Evolutionary conservation across 2,329 filamentous ascomycete genomes (phyloP).

Genomic region (Colletotrichum sp.): DNA sequence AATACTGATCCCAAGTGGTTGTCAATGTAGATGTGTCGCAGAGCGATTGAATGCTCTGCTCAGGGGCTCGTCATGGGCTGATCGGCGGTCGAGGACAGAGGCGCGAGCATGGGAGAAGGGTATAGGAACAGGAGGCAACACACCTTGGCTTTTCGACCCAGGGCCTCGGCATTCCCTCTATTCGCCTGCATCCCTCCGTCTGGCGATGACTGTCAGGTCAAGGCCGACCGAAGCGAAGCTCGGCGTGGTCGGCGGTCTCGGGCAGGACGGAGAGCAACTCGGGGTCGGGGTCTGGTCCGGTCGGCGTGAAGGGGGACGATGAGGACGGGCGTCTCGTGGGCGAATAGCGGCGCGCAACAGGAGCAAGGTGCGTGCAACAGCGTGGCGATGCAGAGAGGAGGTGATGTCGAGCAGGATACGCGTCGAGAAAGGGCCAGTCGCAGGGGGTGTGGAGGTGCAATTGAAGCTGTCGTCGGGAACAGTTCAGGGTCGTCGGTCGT

Average conservation of each 20-base stretch:
- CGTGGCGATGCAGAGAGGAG: not conserved
- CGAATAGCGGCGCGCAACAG: not conserved
- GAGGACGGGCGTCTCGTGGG: not conserved
- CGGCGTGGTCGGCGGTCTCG: not conserved
- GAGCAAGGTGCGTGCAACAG: slow-evolving; percentile 2
- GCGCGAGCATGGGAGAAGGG: not conserved
- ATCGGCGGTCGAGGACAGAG: not conserved
- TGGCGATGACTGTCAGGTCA: slow-evolving; percentile 15
- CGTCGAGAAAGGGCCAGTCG: not conserved
- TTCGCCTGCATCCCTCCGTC: slow-evolving; percentile 54
- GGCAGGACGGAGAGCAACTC: not conserved
- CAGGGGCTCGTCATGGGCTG: not conserved
- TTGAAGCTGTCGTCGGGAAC: not conserved
- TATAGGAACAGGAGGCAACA: slow-evolving; percentile 16
- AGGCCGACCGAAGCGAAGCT: slow-evolving; percentile 16
- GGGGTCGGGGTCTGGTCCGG: not conserved
- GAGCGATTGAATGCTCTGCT: not conserved
- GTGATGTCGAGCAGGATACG: not conserved
- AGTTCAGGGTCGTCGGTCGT: not conserved
- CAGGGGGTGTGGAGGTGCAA: not conserved
- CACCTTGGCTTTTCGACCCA: slow-evolving; percentile 68
- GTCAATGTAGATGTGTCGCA: not conserved
- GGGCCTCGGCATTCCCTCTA: slow-evolving; percentile 62
- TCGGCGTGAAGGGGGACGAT: not conserved
- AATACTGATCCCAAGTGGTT: not conserved